Base-by-base conservation (phyloP, 345 rosid species). In the Litchi chinensis region DNA sequence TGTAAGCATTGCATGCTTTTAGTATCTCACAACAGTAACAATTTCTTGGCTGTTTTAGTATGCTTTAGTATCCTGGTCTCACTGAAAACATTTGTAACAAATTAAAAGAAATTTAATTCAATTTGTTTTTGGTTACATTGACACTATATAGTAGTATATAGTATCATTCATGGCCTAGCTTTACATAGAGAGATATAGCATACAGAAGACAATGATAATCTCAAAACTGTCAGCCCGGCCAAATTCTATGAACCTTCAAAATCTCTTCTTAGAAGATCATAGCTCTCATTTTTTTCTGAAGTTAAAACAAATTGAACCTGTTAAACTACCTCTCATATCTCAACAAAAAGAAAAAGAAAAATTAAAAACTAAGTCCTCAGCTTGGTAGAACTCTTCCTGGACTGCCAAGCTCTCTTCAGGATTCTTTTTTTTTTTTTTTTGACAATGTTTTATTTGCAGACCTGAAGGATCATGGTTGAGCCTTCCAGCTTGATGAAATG, bases 401-500 rank as follows among this genome's bases (percentile, higher is more conserved):
- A 32, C 62, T 26, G 39, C 72, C 68, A 41, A 22, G 10, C 8
- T 21, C 70, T n/a, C 4, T n/a, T n/a, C n/a, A n/a, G n/a, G 37
- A 3, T 32, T 2, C 5, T 46, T 46, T 46, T 56, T 74, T 6
- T 21, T 54, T 39, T 9, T 7, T n/a, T n/a, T n/a, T n/a, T n/a
- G n/a, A n/a, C n/a, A 39, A 12, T 50, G 56, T 28, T 44, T 24
- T 56, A 21, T 10, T 9, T 2, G 68, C 60, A 26, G 28, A 24
- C 13, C 32, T 57, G 57, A 32, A 1, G 5, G 54, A 11, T 85
- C 83, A 91, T 32, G 91, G 85, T 26, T 83, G 87, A 40, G 87
- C 71, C 74, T 88, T 91, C 93, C 91, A 89, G 60, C 64, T 37
- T 4, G 89, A 82, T 3, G 90, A 87, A 79, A 90, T 78, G 73